Percentiles rank a stretch among this genome's conserved stretches.
These are phyloP conservation scores for Penicillium ucsense DNA, from an alignment of 495 filamentous ascomycete species.

Conservation along the genomic window DNA sequence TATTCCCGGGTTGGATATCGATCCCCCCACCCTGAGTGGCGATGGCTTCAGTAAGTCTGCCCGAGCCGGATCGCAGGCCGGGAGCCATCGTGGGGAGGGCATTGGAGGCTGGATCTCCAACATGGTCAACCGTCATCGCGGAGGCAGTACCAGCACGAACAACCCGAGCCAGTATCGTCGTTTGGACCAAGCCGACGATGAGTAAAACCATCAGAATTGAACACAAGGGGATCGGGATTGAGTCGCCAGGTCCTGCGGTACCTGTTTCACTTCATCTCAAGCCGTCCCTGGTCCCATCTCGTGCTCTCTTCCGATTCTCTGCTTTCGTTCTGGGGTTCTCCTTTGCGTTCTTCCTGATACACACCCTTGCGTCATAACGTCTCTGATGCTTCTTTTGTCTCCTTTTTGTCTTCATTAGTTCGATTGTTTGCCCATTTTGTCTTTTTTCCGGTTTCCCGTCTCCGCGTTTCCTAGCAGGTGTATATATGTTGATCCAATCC, in stretches of 20 bases:
- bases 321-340: too few species aligned
- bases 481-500: background rate
- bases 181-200: conserved; percentile 55
- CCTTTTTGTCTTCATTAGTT: background rate
- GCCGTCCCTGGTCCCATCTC: too few species aligned
- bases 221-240: background rate
- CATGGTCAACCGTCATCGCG: conserved; percentile 47
- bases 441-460: background rate
- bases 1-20: conserved; percentile 65
- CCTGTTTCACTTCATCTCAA: too few species aligned
- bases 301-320: too few species aligned
- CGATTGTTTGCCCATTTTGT: background rate
- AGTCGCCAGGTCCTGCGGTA: too few species aligned
- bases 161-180: conserved; percentile 50
- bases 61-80: conserved; percentile 17
- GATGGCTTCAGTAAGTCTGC: conserved; percentile 38
- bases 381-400: too few species aligned
- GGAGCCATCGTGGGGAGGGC: conserved; percentile 38
- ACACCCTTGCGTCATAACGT: too few species aligned
- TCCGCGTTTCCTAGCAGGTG: background rate
- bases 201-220: conserved; percentile 13
- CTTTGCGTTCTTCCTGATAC: too few species aligned
- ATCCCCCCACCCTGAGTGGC: conserved; percentile 48
- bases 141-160: conserved; percentile 27
- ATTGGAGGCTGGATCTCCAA: conserved; percentile 62